A percentile compares a stretch with the other conserved stretches of the same genome.
These are phyloP conservation scores for Trichoderma sp. DNA, from an alignment of 2,329 filamentous ascomycete species.

Conservation along the genomic window DNA sequence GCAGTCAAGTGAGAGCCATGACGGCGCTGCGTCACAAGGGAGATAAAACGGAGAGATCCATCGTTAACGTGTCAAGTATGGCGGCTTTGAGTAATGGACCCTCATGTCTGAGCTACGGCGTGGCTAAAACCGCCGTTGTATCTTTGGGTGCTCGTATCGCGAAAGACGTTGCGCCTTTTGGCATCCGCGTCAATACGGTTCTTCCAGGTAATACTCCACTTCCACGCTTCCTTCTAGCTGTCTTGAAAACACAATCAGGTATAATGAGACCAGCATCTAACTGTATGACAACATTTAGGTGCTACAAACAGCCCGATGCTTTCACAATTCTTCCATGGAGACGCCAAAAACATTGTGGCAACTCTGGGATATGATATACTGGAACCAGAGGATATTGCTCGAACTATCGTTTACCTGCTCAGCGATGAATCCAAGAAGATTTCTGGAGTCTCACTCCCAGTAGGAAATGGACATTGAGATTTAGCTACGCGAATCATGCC, in stretches of 20 bases:
- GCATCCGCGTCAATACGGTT: background rate
- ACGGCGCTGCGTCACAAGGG: background rate
- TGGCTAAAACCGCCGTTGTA: background rate
- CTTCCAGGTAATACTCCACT: background rate
- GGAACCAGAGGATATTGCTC: background rate
- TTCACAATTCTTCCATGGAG: background rate
- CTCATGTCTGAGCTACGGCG: background rate
- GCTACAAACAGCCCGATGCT: background rate
- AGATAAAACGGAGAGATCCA: background rate
- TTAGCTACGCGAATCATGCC: background rate
- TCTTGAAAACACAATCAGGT: background rate
- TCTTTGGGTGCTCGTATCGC: background rate
- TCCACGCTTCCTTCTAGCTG: background rate
- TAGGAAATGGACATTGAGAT: background rate
- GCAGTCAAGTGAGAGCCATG: background rate
- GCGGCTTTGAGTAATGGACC: background rate
- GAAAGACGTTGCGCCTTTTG: background rate
- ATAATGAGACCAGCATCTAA: background rate
- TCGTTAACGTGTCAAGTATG: background rate
- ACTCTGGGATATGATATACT: background rate
- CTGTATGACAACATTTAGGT: background rate
- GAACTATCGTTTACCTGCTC: background rate
- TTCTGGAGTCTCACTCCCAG: background rate
- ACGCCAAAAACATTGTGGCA: background rate
- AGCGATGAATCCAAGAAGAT: background rate